Evolutionary conservation across 257 asterid genomes (phyloP).

Genomic region (Nicotiana knightiana): DNA sequence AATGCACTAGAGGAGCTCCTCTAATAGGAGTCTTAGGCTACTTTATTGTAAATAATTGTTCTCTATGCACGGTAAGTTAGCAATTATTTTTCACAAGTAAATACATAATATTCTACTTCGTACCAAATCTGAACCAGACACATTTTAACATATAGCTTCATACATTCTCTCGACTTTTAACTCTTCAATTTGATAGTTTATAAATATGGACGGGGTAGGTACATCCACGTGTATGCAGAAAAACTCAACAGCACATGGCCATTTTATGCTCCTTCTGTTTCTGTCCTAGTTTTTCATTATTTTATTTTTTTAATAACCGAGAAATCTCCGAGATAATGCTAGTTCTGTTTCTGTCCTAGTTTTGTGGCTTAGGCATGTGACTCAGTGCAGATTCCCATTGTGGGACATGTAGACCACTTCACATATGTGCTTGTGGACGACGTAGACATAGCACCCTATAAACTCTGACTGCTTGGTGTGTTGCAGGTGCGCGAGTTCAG

Average conservation of each 20-base stretch:
- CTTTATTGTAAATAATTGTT: not conserved
- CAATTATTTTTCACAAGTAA: not conserved
- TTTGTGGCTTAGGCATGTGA: slow-evolving; percentile 1
- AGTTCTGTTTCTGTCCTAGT: not conserved
- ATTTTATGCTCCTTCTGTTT: slow-evolving; percentile 1
- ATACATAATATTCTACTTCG: not conserved
- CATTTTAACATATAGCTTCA: not conserved
- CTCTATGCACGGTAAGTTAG: not conserved
- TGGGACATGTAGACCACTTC: not conserved
- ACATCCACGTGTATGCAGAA: not conserved
- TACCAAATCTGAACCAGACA: not conserved
- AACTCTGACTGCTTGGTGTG: not conserved
- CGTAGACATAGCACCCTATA: not conserved
- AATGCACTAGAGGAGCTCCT: not conserved
- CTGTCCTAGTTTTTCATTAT: not conserved
- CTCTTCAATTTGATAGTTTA: slow-evolving; percentile 2
- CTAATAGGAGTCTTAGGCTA: not conserved
- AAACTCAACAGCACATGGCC: not conserved
- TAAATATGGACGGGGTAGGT: not conserved
- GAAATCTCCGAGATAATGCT: not conserved
- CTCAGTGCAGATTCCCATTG: not conserved
- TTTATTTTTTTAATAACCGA: too few relatives aligned
- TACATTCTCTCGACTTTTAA: not conserved
- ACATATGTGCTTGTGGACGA: not conserved
- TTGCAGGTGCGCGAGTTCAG: slow-evolving; percentile 88